Percentiles rank a stretch among this genome's conserved stretches.
Evolutionary conservation across 345 rosid genomes (phyloP).

Genomic region (Eucalyptus pauciflora): DNA sequence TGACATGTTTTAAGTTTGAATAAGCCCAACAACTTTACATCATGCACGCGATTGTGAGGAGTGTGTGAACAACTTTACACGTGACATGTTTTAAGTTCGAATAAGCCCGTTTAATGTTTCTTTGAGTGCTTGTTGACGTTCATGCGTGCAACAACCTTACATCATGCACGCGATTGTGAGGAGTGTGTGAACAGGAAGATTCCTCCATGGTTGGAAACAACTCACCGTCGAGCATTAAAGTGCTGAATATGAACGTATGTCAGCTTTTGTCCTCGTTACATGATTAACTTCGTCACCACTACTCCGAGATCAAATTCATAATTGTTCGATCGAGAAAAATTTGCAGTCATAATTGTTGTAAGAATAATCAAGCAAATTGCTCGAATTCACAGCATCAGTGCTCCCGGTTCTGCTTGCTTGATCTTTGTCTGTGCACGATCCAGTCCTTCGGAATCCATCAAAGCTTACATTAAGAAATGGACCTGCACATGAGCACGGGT

Average conservation of each 20-base stretch:
- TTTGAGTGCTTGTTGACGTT: background rate
- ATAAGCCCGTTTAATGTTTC: background rate
- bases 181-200: background rate
- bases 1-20: background rate
- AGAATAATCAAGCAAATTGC: background rate
- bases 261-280: background rate
- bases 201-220: background rate
- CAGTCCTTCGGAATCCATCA: background rate
- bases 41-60: too few relatives aligned
- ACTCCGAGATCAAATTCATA: background rate
- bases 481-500: background rate
- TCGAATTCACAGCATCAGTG: background rate
- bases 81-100: background rate
- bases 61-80: too few relatives aligned
- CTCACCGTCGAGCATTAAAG: background rate
- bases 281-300: background rate
- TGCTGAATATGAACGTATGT: background rate
- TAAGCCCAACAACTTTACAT: background rate
- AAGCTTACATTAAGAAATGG: background rate
- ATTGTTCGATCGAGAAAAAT: background rate
- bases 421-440: background rate
- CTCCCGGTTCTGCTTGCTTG: background rate
- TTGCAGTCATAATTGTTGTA: background rate
- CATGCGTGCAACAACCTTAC: background rate
- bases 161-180: background rate